A percentile compares a stretch with the other conserved stretches of the same genome.
These are phyloP conservation scores for Lachancea fermentati DNA, from an alignment of 805 yeast genomes.

Conservation along the genomic window DNA sequence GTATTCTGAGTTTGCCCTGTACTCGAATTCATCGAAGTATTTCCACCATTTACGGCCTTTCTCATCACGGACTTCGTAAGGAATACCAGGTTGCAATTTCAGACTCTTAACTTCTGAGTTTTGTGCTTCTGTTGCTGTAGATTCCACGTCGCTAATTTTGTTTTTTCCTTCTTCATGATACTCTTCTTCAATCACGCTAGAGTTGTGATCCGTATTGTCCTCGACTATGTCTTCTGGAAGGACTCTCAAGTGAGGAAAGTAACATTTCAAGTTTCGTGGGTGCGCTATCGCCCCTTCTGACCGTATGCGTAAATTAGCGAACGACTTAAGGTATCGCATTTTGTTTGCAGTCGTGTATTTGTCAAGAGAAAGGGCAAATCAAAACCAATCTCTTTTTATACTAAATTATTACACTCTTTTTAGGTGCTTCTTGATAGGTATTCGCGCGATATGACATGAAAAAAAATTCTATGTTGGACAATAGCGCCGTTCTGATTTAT, in stretches of 20 bases:
- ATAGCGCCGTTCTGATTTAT: neutral
- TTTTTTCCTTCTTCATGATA: constrained; percentile 1
- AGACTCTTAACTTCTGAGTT: constrained; percentile 4
- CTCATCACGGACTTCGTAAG: constrained; percentile 38
- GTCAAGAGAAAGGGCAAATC: too few relatives aligned
- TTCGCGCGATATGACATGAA: neutral
- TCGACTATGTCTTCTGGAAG: constrained; percentile 15
- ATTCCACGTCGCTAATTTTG: constrained; percentile 5
- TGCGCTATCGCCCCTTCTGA: too few relatives aligned
- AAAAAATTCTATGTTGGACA: neutral
- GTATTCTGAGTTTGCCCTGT: constrained; percentile 35
- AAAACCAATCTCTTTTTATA: neutral
- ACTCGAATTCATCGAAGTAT: constrained; percentile 48
- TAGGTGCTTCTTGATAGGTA: neutral
- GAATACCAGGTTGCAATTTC: constrained; percentile 26
- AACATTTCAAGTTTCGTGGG: constrained; percentile 15
- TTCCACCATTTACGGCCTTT: constrained; percentile 40
- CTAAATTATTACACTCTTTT: neutral
- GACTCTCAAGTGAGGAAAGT: constrained; percentile 25
- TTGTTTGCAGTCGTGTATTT: too few relatives aligned
- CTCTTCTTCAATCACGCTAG: constrained; percentile 1
- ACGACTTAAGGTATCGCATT: too few relatives aligned
- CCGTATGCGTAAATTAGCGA: too few relatives aligned
- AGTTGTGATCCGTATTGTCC: constrained; percentile 1
- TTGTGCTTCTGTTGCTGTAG: constrained; percentile 1